Conservation (phyloP, 2,329 filamentous ascomycete species). For the Aspergillus tubingensis region DNA sequence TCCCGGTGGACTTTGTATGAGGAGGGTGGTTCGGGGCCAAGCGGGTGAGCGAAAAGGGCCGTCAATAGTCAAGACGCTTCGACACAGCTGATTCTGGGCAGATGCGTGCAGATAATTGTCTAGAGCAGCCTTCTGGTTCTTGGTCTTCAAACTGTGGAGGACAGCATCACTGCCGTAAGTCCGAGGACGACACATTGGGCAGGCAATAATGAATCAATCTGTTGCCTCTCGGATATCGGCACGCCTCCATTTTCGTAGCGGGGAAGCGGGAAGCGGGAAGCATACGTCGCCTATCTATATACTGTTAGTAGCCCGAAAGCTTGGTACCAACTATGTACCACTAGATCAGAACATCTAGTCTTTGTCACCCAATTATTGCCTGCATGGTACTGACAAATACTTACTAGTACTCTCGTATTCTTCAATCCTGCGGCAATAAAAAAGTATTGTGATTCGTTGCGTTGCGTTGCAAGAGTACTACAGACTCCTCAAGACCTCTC, state of each 20-base stretch:
- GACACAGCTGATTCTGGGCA: background rate
- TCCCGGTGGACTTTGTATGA: background rate
- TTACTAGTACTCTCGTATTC: no score
- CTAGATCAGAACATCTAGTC: no score
- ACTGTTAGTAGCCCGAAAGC: no score
- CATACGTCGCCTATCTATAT: no score
- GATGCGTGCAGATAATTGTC: background rate
- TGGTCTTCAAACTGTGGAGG: background rate
- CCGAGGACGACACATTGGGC: background rate
- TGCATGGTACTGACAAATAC: no score
- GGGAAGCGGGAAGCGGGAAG: constrained; percentile 3
- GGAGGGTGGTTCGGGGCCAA: background rate
- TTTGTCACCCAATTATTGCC: no score
- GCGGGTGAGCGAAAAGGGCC: background rate
- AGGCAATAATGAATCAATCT: background rate
- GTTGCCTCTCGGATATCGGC: constrained; percentile 5
- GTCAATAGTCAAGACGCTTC: background rate
- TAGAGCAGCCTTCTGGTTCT: background rate
- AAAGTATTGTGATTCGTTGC: no score
- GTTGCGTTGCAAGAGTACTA: no score
- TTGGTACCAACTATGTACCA: no score
- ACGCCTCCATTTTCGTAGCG: constrained; percentile 3
- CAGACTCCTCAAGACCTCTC: no score
- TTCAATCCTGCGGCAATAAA: no score
- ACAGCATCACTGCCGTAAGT: background rate